phyloP scores from a whole-genome alignment of 345 rosid species.

The Rhodamnia argentea region DNA sequence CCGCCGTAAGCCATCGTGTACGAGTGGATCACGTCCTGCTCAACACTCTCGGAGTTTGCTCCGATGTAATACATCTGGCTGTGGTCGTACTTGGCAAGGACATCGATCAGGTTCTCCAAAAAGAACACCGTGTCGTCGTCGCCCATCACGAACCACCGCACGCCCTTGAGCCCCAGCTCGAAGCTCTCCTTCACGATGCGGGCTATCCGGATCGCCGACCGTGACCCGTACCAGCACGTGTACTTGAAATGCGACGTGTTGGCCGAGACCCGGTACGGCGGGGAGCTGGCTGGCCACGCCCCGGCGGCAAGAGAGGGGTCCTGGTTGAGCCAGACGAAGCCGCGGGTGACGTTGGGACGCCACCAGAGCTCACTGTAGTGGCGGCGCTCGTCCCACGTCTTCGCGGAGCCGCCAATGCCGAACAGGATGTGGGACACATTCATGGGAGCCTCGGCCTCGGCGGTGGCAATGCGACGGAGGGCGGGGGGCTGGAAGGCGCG shows the following conservation, averaged over 20 bases:
- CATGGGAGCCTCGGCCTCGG: constrained; percentile 7
- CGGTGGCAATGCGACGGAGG: constrained; percentile 1
- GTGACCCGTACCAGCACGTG: constrained; percentile 58
- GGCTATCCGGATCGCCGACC: constrained; percentile 67
- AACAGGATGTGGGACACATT: constrained; percentile 57
- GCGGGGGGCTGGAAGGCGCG: background rate
- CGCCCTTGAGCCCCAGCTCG: constrained; percentile 50
- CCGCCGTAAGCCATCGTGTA: constrained; percentile 88
- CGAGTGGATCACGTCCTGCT: constrained; percentile 72
- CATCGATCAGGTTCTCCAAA: constrained; percentile 54
- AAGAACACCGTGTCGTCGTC: constrained; percentile 91
- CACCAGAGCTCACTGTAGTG: constrained; percentile 71
- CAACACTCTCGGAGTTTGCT: constrained; percentile 76
- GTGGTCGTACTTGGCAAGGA: constrained; percentile 66
- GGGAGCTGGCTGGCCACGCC: constrained; percentile 42
- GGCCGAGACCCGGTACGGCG: constrained; percentile 48
- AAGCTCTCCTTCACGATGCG: constrained; percentile 78
- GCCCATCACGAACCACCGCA: constrained; percentile 95
- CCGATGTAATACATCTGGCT: constrained; percentile 87
- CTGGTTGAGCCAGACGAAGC: constrained; percentile 79
- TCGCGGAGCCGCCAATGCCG: constrained; percentile 77
- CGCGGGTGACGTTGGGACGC: constrained; percentile 57
- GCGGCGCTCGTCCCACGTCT: constrained; percentile 64
- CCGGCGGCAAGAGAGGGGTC: constrained; percentile 19
- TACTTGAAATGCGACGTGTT: constrained; percentile 61